Evolutionary conservation across 2,329 filamentous ascomycete genomes (phyloP).

Genomic region (Arthrocladium fulminans): DNA sequence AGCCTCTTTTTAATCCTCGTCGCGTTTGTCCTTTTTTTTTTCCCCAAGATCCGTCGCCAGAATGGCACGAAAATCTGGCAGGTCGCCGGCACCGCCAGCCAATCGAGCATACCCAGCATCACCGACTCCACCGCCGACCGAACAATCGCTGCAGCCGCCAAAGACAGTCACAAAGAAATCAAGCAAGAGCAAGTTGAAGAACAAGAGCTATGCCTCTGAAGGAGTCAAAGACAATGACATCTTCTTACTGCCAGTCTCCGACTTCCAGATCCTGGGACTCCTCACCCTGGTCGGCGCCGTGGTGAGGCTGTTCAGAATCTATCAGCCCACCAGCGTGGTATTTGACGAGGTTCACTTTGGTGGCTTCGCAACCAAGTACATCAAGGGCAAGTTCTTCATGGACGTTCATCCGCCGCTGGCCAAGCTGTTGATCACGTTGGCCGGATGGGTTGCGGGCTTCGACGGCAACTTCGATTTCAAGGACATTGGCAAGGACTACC

Average conservation of each 20-base stretch:
- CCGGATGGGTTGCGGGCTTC: constrained; percentile 90
- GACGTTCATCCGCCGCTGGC: constrained; percentile 97
- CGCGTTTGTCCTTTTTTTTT: neutral
- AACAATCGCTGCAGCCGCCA: constrained; percentile 1
- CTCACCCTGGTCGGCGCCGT: constrained; percentile 67
- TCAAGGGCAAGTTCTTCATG: constrained; percentile 99
- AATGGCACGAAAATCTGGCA: constrained; percentile 9
- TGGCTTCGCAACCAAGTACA: constrained; percentile 96
- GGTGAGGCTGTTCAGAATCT: constrained; percentile 90
- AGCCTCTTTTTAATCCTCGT: neutral
- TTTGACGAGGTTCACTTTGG: constrained; percentile 99
- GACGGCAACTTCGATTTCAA: constrained; percentile 97
- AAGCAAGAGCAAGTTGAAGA: constrained; percentile 21
- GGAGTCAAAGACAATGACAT: constrained; percentile 78
- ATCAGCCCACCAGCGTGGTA: constrained; percentile 89
- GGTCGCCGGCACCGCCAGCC: constrained; percentile 2
- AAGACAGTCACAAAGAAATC: constrained; percentile 7
- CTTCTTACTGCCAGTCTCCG: constrained; percentile 71
- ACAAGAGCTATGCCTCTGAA: constrained; percentile 38
- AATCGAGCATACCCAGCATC: constrained; percentile 6
- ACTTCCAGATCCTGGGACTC: constrained; percentile 67
- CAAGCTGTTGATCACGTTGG: constrained; percentile 91
- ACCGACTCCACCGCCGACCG: neutral
- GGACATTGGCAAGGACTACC: constrained; percentile 97
- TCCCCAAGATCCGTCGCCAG: neutral